These are phyloP conservation scores for Paecilomyces niveus DNA, from an alignment of 2,329 filamentous ascomycete species.

Conservation along the genomic window DNA sequence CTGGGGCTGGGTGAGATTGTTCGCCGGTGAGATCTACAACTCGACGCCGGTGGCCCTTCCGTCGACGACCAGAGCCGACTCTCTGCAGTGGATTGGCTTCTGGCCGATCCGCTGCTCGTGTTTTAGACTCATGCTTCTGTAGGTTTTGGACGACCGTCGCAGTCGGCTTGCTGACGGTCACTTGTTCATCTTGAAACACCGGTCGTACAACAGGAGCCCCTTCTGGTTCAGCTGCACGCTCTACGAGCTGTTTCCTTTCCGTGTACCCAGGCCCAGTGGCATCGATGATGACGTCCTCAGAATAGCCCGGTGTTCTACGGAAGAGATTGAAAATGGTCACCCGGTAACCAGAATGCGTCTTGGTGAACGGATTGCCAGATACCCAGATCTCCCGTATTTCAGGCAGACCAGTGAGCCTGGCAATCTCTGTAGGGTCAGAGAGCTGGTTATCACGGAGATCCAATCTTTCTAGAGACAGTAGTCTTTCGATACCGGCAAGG, in stretches of 20 bases:
- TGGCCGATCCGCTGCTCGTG: conserved; percentile 6
- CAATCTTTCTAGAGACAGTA: conserved; percentile 80
- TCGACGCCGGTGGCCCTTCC: conserved; percentile 48
- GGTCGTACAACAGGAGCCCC: conserved; percentile 73
- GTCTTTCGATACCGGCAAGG: conserved; percentile 80
- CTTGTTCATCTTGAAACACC: conserved; percentile 53
- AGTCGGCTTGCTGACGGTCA: conserved; percentile 62
- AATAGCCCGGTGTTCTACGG: conserved; percentile 79
- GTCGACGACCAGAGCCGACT: conserved; percentile 31
- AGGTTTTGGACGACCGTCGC: conserved; percentile 8
- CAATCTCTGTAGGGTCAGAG: conserved; percentile 84
- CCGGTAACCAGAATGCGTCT: conserved; percentile 77
- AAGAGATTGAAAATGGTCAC: conserved; percentile 95
- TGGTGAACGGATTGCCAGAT: conserved; percentile 82
- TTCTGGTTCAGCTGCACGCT: conserved; percentile 68
- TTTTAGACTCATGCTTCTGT: conserved; percentile 3
- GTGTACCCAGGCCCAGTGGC: conserved; percentile 73
- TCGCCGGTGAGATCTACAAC: conserved; percentile 52
- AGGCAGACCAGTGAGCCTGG: conserved; percentile 80
- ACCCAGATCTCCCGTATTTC: conserved; percentile 92
- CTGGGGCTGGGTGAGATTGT: conserved; percentile 19
- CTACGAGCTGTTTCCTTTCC: conserved; percentile 76
- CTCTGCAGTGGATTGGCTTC: conserved; percentile 11
- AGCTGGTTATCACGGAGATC: conserved; percentile 87
- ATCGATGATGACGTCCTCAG: conserved; percentile 85